These are phyloP conservation scores for Gnomoniopsis sp. DNA, from an alignment of 2,329 filamentous ascomycete genomes.

Conservation along the genomic window DNA sequence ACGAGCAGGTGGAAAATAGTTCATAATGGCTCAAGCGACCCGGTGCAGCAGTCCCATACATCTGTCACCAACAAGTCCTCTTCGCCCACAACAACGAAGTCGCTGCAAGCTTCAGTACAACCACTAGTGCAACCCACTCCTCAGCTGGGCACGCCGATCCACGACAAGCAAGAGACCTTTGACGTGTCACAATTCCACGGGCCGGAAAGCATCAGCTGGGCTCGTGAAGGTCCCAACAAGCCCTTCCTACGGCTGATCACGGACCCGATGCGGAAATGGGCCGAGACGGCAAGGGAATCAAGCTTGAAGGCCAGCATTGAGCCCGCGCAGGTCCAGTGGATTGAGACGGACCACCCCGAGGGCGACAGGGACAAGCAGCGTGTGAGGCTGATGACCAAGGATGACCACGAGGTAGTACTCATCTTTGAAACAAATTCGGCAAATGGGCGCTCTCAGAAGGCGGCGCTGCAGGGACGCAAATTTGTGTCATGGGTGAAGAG, in stretches of 20 bases:
- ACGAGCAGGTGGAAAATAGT: constrained; percentile 1
- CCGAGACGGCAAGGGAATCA: background rate
- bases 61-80: background rate
- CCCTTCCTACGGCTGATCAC: constrained; percentile 10
- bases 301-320: constrained; percentile 5
- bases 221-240: background rate
- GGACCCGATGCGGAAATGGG: constrained; percentile 8
- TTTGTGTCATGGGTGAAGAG: constrained; percentile 12
- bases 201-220: constrained; percentile 3
- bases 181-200: constrained; percentile 11
- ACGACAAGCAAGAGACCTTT: constrained; percentile 7
- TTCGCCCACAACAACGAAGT: background rate
- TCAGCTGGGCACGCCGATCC: constrained; percentile 3
- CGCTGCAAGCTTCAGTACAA: background rate
- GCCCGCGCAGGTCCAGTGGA: constrained; percentile 9
- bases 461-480: constrained; percentile 11
- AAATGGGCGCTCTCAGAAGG: constrained; percentile 1
- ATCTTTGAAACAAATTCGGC: constrained; percentile 12
- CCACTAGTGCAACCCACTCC: background rate
- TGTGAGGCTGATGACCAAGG: constrained; percentile 8
- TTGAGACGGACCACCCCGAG: background rate
- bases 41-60: background rate
- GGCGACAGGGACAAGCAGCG: background rate
- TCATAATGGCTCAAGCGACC: background rate
- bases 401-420: constrained; percentile 9